Evolutionary conservation across 164 flowering plant species (phyloP), one percentile per base, ranked within the genome.

Genomic region (Hamamelis virginiana): DNA sequence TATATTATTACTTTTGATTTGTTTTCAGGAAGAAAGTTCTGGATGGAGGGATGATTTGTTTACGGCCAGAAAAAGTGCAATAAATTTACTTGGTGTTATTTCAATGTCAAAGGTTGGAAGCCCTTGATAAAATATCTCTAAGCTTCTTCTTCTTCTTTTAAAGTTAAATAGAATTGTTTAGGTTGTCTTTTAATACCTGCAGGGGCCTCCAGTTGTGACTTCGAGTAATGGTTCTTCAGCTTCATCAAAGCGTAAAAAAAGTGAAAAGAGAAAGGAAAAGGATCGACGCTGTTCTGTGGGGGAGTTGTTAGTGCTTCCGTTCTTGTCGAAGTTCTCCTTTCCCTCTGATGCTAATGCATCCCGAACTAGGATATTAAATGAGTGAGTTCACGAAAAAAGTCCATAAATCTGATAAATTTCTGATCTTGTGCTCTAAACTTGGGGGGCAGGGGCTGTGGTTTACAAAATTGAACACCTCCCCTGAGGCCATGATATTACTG

Each of bases 1-100:
- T 68, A 58, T 47, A 23, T 45, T 55, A 50, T 13, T 53, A 26
- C 41, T 52, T 51, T 58, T 57, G 14, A 18, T 46, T 59, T 51
- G 43, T 62, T 15, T 75, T 62, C 78, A 89, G 97, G 97, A 85
- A 74, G 94, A 88, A 77, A 69, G 85, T 62, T 89, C 91, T 71
- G 94, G 94, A 60, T 91, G 90, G 91, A 82, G 83, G 73, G 92
- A 86, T 33, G 93, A 87, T 70, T 72, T 89, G 52, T 91, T 87
- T 66, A 83, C 97, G 5, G 89, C 90, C 72, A 82, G 97, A 72
- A 91, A 89, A 78, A 91, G 94, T 81, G 94, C 94, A 56, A 74
- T 85, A 50, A 89, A 91, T 74, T 85, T 91, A 70, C 93, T 89
- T 72, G 93, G 94, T 75, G 85, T 89, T 71, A 84, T 91, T 60